Evolutionary conservation across 306 rosid genomes (phyloP).

Genomic region (Sechiopsis laciniata): DNA sequence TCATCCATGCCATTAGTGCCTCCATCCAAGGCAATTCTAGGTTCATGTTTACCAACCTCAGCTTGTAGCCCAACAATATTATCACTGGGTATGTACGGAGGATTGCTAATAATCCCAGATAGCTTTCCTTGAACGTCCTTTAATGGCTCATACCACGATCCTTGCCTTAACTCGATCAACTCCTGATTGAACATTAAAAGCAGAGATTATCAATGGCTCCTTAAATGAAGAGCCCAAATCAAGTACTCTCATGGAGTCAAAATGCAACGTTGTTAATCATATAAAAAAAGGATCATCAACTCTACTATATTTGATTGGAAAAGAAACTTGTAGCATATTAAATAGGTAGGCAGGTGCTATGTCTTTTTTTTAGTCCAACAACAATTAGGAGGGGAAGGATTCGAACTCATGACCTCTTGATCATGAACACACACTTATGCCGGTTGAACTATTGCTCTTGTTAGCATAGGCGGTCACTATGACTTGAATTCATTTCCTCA

Average conservation of each 20-base stretch:
- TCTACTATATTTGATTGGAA: no score
- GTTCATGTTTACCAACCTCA: slow-evolving; percentile 83
- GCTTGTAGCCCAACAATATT: slow-evolving; percentile 70
- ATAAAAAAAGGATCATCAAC: not conserved
- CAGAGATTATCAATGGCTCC: not conserved
- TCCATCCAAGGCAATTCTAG: slow-evolving; percentile 71
- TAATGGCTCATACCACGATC: slow-evolving; percentile 84
- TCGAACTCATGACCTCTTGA: no score
- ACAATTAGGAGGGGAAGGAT: no score
- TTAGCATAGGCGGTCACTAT: no score
- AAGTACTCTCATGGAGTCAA: not conserved
- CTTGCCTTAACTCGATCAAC: slow-evolving; percentile 42
- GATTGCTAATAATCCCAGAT: slow-evolving; percentile 75
- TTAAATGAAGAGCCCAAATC: slow-evolving; percentile 4
- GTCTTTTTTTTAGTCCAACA: no score
- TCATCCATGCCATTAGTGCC: slow-evolving; percentile 60
- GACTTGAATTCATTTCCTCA: no score
- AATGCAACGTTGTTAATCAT: not conserved
- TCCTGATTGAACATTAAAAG: slow-evolving; percentile 17
- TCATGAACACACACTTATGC: no score
- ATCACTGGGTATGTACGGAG: slow-evolving; percentile 79
- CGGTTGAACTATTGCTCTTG: no score
- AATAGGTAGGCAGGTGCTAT: not conserved
- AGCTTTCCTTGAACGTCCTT: slow-evolving; percentile 57
- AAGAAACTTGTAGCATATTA: not conserved